phyloP scores from a whole-genome alignment of 148 eudicot species.

The Fagopyrum homotropicum region DNA sequence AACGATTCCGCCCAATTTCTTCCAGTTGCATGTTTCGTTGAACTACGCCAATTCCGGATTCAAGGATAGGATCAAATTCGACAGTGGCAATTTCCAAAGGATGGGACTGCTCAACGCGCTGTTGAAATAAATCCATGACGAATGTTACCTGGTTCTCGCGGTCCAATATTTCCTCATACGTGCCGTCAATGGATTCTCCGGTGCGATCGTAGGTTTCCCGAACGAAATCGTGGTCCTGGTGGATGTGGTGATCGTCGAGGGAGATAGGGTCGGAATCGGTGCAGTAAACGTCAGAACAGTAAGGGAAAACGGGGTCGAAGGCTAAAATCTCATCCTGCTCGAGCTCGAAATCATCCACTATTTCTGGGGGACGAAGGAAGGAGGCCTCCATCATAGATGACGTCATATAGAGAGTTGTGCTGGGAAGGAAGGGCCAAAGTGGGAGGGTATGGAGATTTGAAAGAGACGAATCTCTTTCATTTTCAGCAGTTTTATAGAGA shows the following conservation, averaged over 20 bases:
- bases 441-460: background rate
- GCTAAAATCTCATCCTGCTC: conserved; percentile 19
- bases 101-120: conserved; percentile 48
- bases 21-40: conserved; percentile 18
- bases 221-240: background rate
- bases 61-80: conserved; percentile 21
- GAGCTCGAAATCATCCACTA: conserved; percentile 25
- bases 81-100: conserved; percentile 11
- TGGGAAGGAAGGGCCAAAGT: background rate
- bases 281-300: conserved; percentile 19
- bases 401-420: background rate
- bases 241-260: conserved; percentile 9
- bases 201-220: background rate
- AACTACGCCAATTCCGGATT: conserved; percentile 23
- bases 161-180: conserved; percentile 18
- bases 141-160: conserved; percentile 57
- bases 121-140: conserved; percentile 43
- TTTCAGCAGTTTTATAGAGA: background rate
- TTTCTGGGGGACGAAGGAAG: conserved; percentile 26
- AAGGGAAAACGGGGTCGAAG: conserved; percentile 25
- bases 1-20: conserved; percentile 25
- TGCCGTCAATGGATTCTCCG: background rate
- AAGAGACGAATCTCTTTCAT: background rate
- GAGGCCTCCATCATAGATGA: conserved; percentile 47
- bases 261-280: conserved; percentile 18